Conservation (phyloP, 306 rosid species). For the Benincasa hispida region DNA sequence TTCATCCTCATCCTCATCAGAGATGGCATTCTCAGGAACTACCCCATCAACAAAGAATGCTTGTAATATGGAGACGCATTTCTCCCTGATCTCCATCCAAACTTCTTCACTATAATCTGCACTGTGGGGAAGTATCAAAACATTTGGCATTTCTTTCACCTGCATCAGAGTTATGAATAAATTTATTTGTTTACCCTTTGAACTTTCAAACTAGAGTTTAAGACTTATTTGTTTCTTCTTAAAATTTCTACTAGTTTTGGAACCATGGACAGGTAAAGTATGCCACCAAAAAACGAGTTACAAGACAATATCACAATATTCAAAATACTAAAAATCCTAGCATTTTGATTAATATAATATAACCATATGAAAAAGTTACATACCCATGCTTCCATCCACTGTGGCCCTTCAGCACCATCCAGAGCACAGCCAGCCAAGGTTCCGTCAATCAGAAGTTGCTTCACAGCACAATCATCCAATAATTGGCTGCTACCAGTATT, state of each 20-base stretch:
- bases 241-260: not conserved
- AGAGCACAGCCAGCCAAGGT: slow-evolving; percentile 96
- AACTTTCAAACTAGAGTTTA: not conserved
- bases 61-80: slow-evolving; percentile 78
- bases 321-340: not conserved
- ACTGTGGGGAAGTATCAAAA: slow-evolving; percentile 95
- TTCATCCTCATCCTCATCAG: slow-evolving; percentile 65
- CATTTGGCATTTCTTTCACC: slow-evolving; percentile 99
- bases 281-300: not conserved
- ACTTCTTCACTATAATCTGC: slow-evolving; percentile 99
- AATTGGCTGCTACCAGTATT: slow-evolving; percentile 93
- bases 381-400: slow-evolving; percentile 99
- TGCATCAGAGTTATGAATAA: slow-evolving; percentile 21
- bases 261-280: not conserved
- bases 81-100: slow-evolving; percentile 99
- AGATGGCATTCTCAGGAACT: slow-evolving; percentile 60
- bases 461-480: slow-evolving; percentile 94
- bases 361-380: slow-evolving; percentile 14
- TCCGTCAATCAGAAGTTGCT: slow-evolving; percentile 95
- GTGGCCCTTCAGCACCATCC: slow-evolving; percentile 99
- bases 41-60: slow-evolving; percentile 70
- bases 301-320: not conserved
- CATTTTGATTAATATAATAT: slow-evolving; percentile 8
- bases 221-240: not conserved
- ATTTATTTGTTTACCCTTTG: not conserved